Base-by-base conservation (phyloP, 306 rosid species). In the Casuarina glauca region DNA sequence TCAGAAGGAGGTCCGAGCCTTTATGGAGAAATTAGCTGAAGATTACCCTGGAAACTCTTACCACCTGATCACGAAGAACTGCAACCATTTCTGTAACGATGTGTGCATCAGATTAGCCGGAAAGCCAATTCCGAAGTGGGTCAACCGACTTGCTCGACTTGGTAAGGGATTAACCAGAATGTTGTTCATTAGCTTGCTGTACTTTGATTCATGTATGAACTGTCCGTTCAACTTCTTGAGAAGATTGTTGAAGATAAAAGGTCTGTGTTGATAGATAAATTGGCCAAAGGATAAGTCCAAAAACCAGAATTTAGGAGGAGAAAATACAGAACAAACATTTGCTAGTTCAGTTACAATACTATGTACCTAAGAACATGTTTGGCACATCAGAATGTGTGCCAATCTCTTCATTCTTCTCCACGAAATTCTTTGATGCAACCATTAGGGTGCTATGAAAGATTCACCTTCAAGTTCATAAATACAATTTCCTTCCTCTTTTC, bases 131-230 rank as follows among this genome's bases (percentile, higher is more conserved):
- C 99, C 99, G 69, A 84, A 96, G 6, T 96, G 99, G 99, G 96
- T 96, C 2, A 96, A 96, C 75, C 92, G 99, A 11, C 99, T 96
- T 46, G 99, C 99, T 58, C 88, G 98, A 52, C 93, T 96, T 17
- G 99, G 99, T 95, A 82, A 84, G 80, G 8, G 45, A 63, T 76
- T 4, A 72, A 66, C 15, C 39, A 11, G 36, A 73, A 10, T 17
- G 9, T 44, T 64, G 49, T 9, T 46, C 50, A 46, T 46, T 46
- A 64, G 17, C 17, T 15, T 41, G 39, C 1, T 20, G 3, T 9
- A 26, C 20, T 57, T 20, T 20, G 19, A 38, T 57, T 57, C 20
- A 9, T 20, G 35, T 9, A 4, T 55, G 62, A 55, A 19, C 32
- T 55, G 7, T 55, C 6, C 1, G 62, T 2, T 19, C 20, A 26